Percentiles rank a stretch among this genome's conserved stretches.
These are phyloP conservation scores for Pythium aquatile DNA, from an alignment of 352 stramenopile genomes.

Conservation along the genomic window DNA sequence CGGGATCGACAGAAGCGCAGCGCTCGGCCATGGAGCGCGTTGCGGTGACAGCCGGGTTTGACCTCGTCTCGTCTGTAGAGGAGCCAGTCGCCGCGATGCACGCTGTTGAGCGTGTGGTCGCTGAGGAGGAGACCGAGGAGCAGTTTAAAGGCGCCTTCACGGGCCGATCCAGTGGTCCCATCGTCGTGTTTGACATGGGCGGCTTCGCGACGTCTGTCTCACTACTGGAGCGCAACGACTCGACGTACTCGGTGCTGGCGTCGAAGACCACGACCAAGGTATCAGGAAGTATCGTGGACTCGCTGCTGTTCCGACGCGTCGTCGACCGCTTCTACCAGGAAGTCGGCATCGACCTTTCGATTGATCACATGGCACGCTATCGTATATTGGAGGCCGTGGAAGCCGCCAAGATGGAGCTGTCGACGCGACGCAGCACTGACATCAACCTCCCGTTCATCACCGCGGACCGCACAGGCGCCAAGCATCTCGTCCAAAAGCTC, in stretches of 20 bases:
- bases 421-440: slow-evolving; percentile 46
- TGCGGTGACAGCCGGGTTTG: slow-evolving; percentile 50
- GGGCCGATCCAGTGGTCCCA: slow-evolving; percentile 21
- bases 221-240: slow-evolving; percentile 35
- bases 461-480: slow-evolving; percentile 58
- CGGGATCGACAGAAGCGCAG: slow-evolving; percentile 34
- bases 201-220: slow-evolving; percentile 56
- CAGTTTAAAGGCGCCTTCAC: slow-evolving; percentile 21
- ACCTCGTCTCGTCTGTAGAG: slow-evolving; percentile 52
- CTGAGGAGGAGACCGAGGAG: slow-evolving; percentile 30
- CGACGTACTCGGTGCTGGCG: slow-evolving; percentile 38
- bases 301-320: slow-evolving; percentile 48
- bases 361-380: slow-evolving; percentile 68
- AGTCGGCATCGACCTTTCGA: slow-evolving; percentile 60
- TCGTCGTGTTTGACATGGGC: slow-evolving; percentile 74
- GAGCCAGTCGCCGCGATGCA: slow-evolving; percentile 67
- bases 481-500: slow-evolving; percentile 68
- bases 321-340: slow-evolving; percentile 57
- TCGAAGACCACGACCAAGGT: slow-evolving; percentile 35
- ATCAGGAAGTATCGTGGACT: slow-evolving; percentile 47
- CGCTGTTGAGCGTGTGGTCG: slow-evolving; percentile 40
- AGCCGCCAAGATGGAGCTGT: slow-evolving; percentile 71
- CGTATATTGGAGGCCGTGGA: slow-evolving; percentile 69
- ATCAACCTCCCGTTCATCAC: slow-evolving; percentile 82
- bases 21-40: slow-evolving; percentile 44